Percentiles rank a stretch among this genome's conserved stretches.
Evolutionary conservation across 331 rosid species (phyloP).

Genomic region (Malus hybrid): DNA sequence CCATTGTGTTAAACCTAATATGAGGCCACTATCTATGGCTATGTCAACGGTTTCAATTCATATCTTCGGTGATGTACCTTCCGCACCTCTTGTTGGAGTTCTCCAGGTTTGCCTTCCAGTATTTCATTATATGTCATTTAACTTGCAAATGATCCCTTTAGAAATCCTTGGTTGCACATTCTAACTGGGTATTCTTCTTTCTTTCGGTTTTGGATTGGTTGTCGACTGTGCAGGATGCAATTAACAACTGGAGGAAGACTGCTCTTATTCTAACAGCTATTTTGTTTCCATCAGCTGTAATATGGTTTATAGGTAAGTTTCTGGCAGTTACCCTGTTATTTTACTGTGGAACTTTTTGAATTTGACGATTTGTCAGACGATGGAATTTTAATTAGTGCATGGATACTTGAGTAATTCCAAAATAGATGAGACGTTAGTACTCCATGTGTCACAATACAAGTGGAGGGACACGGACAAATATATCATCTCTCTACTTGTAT

Average conservation of each 20-base stretch:
- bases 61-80: constrained; percentile 85
- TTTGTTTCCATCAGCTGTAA: constrained; percentile 48
- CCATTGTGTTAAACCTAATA: constrained; percentile 67
- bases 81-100: constrained; percentile 90
- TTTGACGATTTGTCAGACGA: not conserved
- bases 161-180: not conserved
- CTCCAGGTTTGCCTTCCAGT: constrained; percentile 47
- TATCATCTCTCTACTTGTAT: not conserved
- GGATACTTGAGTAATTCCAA: not conserved
- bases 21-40: constrained; percentile 91
- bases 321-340: not conserved
- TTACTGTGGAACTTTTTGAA: not conserved
- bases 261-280: constrained; percentile 53
- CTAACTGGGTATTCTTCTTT: not conserved
- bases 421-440: not conserved
- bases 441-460: not conserved
- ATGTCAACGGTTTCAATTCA: constrained; percentile 74
- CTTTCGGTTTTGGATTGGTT: constrained; percentile 4
- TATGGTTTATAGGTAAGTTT: constrained; percentile 64
- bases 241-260: constrained; percentile 66
- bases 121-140: too few relatives aligned
- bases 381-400: not conserved
- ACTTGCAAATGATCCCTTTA: not conserved
- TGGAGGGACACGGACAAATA: not conserved
- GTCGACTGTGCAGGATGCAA: constrained; percentile 38